Conservation (phyloP, 164 flowering plant species). For the Aristolochia fimbriata region DNA sequence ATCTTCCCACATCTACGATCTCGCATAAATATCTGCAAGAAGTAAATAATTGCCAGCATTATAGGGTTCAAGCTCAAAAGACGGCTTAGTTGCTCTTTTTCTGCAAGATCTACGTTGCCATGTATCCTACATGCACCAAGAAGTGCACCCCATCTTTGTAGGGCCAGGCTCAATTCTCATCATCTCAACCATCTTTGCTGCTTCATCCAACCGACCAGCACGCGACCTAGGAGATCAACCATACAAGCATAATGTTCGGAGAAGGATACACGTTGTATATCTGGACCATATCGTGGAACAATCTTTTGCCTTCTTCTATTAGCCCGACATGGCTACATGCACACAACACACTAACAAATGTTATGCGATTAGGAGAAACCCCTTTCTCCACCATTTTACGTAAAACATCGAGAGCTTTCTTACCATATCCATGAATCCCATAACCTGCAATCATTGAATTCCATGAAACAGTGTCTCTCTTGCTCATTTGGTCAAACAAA, state of each 20-base stretch:
- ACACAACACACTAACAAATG: conserved; percentile 12
- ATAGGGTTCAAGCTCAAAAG: conserved; percentile 15
- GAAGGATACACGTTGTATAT: conserved; percentile 2
- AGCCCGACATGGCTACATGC: conserved; percentile 19
- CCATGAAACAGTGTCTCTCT: conserved; percentile 13
- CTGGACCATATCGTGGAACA: conserved; percentile 9
- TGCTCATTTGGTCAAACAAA: conserved; percentile 26
- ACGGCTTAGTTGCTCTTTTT: conserved; percentile 8
- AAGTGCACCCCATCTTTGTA: conserved; percentile 16
- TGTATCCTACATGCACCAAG: conserved; percentile 19
- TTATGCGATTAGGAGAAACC: conserved; percentile 7
- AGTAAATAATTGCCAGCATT: conserved; percentile 18
- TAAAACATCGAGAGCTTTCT: conserved; percentile 8
- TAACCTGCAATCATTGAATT: conserved; percentile 17
- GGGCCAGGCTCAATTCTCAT: conserved; percentile 13
- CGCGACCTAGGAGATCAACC: conserved; percentile 24
- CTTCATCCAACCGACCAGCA: conserved; percentile 17
- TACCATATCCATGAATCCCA: conserved; percentile 14
- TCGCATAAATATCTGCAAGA: conserved; percentile 10
- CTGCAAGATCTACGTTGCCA: conserved; percentile 14
- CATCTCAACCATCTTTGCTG: conserved; percentile 8
- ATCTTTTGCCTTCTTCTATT: conserved; percentile 9
- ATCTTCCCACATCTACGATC: conserved; percentile 3
- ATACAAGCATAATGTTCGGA: conserved; percentile 17
- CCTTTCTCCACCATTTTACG: conserved; percentile 7